A percentile compares a stretch with the other conserved stretches of the same genome.
Conservation (phyloP, 2,329 filamentous ascomycete species). For the Apiospora aurea region DNA sequence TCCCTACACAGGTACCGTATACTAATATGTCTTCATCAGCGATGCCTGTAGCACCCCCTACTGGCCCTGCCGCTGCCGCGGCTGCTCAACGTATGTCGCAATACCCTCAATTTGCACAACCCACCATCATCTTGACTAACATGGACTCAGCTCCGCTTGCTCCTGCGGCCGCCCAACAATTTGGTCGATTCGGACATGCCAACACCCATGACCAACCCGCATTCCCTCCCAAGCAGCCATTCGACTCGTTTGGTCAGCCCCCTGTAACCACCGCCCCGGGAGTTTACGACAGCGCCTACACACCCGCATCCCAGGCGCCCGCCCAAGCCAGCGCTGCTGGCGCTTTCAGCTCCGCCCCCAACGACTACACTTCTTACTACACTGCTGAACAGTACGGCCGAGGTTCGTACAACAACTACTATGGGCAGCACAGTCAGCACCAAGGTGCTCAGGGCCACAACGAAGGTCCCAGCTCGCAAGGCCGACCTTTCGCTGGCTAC, state of each 20-base stretch:
- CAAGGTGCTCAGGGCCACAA: slow-evolving; percentile 70
- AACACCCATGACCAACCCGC: slow-evolving; percentile 67
- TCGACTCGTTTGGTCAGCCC: slow-evolving; percentile 85
- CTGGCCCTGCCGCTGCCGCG: slow-evolving; percentile 36
- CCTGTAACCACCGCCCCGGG: slow-evolving; percentile 52
- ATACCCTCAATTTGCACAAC: slow-evolving; percentile 41
- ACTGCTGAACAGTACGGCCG: slow-evolving; percentile 76
- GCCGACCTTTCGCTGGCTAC: slow-evolving; percentile 82
- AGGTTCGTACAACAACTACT: slow-evolving; percentile 73
- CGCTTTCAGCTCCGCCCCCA: slow-evolving; percentile 75
- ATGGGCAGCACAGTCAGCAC: slow-evolving; percentile 57
- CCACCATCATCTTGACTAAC: slow-evolving; percentile 37
- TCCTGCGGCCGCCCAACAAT: slow-evolving; percentile 68
- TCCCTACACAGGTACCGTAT: slow-evolving; percentile 11
- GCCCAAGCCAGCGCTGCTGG: slow-evolving; percentile 67
- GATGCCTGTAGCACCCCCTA: slow-evolving; percentile 40
- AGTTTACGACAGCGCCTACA: slow-evolving; percentile 64
- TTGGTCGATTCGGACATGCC: slow-evolving; percentile 72
- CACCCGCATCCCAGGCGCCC: slow-evolving; percentile 64
- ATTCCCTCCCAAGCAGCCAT: slow-evolving; percentile 74
- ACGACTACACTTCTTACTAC: slow-evolving; percentile 87
- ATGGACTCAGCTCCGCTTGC: slow-evolving; percentile 57
- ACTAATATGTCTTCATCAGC: slow-evolving; percentile 39
- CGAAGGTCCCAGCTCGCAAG: slow-evolving; percentile 74
- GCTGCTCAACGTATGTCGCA: slow-evolving; percentile 39